phyloP scores from a whole-genome alignment of 768 basidiomycete species.

The Russula olivacea region DNA sequence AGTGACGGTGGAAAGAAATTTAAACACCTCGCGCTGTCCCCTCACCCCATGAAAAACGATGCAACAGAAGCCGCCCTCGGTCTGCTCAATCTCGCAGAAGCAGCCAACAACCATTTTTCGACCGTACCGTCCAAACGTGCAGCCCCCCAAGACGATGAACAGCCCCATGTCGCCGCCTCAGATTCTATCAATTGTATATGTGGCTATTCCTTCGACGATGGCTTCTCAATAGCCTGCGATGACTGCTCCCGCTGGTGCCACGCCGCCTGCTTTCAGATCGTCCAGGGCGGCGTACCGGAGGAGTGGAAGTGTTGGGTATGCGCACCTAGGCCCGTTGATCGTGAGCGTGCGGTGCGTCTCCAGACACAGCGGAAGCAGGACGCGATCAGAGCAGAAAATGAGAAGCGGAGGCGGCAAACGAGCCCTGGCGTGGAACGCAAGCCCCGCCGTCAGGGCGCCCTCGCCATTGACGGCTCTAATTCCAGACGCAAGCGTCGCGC shows the following conservation, averaged over 20 bases:
- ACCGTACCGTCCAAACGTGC: slow-evolving; percentile 40
- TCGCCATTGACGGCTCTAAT: slow-evolving; percentile 34
- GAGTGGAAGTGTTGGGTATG: slow-evolving; percentile 75
- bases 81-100: slow-evolving; percentile 45
- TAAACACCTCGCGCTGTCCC: neutral
- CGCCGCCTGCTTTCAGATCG: slow-evolving; percentile 67
- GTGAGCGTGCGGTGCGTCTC: slow-evolving; percentile 42
- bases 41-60: slow-evolving; percentile 43
- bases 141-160: slow-evolving; percentile 25
- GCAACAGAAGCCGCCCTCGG: slow-evolving; percentile 55
- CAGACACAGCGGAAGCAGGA: slow-evolving; percentile 39
- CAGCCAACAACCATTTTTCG: slow-evolving; percentile 33
- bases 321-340: slow-evolving; percentile 44
- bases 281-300: slow-evolving; percentile 56
- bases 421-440: slow-evolving; percentile 40
- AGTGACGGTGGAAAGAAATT: slow-evolving; percentile 3
- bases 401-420: slow-evolving; percentile 31
- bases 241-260: slow-evolving; percentile 80
- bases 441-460: slow-evolving; percentile 33
- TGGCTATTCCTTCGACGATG: slow-evolving; percentile 67
- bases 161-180: slow-evolving; percentile 25
- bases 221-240: slow-evolving; percentile 83
- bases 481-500: slow-evolving; percentile 37
- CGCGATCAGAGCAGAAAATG: slow-evolving; percentile 26
- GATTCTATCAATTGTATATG: slow-evolving; percentile 70